These are phyloP conservation scores for Plectosphaerella plurivora DNA, from an alignment of 2,329 filamentous ascomycete species.

Conservation along the genomic window DNA sequence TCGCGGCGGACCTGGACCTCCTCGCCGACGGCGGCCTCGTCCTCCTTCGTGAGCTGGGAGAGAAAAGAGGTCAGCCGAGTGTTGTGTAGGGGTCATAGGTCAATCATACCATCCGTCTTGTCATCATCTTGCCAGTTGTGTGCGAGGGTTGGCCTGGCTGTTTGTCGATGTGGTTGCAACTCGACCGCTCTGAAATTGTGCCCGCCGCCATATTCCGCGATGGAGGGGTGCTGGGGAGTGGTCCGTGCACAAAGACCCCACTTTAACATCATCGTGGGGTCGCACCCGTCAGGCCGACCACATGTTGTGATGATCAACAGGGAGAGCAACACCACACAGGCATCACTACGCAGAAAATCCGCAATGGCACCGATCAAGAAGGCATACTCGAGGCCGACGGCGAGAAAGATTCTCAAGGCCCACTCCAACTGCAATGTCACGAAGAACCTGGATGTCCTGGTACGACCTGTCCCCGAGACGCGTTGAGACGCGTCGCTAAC, in stretches of 20 bases:
- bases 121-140: conserved; percentile 34
- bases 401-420: conserved; percentile 88
- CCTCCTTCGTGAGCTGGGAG: conserved; percentile 81
- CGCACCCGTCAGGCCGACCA: background rate
- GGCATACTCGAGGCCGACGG: conserved; percentile 75
- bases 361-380: conserved; percentile 63
- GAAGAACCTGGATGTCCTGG: conserved; percentile 83
- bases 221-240: background rate
- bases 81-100: accelerated
- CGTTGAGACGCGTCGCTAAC: conserved; percentile 20
- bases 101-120: conserved; percentile 54
- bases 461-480: conserved; percentile 33
- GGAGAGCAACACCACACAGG: no score
- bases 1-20: conserved; percentile 93
- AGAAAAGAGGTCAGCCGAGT: conserved; percentile 1
- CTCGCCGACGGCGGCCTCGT: conserved; percentile 73
- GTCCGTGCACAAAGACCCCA: background rate
- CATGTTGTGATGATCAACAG: background rate
- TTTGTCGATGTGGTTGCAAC: background rate
- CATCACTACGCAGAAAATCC: background rate
- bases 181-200: conserved; percentile 6
- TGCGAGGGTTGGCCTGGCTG: background rate
- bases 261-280: background rate
- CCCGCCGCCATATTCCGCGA: conserved; percentile 1
- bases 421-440: conserved; percentile 76